These are phyloP conservation scores for Eleusine coracana DNA, from an alignment of 176 grass and related monocot genomes.

Conservation along the genomic window DNA sequence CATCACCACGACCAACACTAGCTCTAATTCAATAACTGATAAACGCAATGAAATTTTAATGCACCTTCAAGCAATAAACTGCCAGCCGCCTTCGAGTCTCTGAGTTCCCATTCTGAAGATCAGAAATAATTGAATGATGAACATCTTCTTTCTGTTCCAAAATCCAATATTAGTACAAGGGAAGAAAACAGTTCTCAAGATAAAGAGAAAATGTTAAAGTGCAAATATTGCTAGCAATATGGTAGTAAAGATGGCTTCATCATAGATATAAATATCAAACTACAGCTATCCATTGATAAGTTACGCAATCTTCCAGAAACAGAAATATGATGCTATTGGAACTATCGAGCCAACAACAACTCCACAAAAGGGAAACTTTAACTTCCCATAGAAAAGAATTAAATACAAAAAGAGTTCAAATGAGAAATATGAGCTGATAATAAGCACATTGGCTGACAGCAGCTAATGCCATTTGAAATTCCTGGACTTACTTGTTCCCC, in stretches of 20 bases:
- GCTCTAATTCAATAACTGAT: constrained; percentile 8
- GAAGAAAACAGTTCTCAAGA: background rate
- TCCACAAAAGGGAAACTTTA: background rate
- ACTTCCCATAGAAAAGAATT: background rate
- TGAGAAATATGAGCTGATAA: constrained; percentile 1
- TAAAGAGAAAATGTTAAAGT: constrained; percentile 2
- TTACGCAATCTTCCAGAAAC: constrained; percentile 1
- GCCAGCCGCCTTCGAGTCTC: constrained; percentile 90
- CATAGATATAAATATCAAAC: background rate
- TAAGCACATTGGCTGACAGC: constrained; percentile 11
- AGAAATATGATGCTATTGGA: background rate
- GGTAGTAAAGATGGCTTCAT: constrained; percentile 1
- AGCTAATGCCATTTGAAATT: constrained; percentile 29
- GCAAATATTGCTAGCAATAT: constrained; percentile 10
- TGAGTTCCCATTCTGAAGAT: constrained; percentile 98
- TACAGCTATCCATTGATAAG: background rate
- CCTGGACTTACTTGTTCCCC: constrained; percentile 84
- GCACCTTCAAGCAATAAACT: constrained; percentile 98
- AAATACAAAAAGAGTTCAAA: constrained; percentile 27
- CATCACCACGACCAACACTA: background rate
- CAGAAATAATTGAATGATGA: constrained; percentile 99
- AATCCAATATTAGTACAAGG: constrained; percentile 34
- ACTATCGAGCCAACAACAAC: constrained; percentile 7
- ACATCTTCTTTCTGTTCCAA: constrained; percentile 94
- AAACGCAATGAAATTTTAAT: constrained; percentile 13